A percentile compares a stretch with the other conserved stretches of the same genome.
Conservation (phyloP, 2,329 filamentous ascomycete species). For the Magnaporthales sp. region DNA sequence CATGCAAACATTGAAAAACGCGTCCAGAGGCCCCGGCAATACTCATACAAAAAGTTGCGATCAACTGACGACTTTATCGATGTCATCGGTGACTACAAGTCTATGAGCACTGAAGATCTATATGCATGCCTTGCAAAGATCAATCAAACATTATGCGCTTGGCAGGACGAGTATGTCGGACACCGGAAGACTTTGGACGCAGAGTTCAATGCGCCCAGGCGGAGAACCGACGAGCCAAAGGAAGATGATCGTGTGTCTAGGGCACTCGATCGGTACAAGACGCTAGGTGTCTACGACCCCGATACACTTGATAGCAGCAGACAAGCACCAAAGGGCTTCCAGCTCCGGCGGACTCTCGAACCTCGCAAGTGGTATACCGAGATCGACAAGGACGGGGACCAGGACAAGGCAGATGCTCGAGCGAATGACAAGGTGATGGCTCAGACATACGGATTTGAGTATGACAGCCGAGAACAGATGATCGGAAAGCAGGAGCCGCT, state of each 20-base stretch:
- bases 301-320: slow-evolving; percentile 23
- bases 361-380: slow-evolving; percentile 26
- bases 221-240: slow-evolving; percentile 29
- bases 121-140: slow-evolving; percentile 33
- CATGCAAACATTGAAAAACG: background rate
- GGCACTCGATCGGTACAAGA: slow-evolving; percentile 27
- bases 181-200: slow-evolving; percentile 44
- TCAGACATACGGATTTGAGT: slow-evolving; percentile 51
- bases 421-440: slow-evolving; percentile 51
- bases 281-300: slow-evolving; percentile 19
- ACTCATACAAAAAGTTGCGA: slow-evolving; percentile 39
- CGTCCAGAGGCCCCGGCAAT: background rate
- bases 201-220: slow-evolving; percentile 46
- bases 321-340: slow-evolving; percentile 21
- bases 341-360: slow-evolving; percentile 5
- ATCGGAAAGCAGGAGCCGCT: slow-evolving; percentile 51
- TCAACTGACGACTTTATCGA: slow-evolving; percentile 39
- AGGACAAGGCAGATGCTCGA: slow-evolving; percentile 33
- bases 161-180: slow-evolving; percentile 45
- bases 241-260: slow-evolving; percentile 28
- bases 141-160: slow-evolving; percentile 37
- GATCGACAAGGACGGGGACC: slow-evolving; percentile 32
- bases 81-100: slow-evolving; percentile 39
- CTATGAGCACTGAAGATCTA: slow-evolving; percentile 37
- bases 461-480: slow-evolving; percentile 48